Evolutionary conservation across 306 rosid species (phyloP).

Genomic region (Rosa multiflora): DNA sequence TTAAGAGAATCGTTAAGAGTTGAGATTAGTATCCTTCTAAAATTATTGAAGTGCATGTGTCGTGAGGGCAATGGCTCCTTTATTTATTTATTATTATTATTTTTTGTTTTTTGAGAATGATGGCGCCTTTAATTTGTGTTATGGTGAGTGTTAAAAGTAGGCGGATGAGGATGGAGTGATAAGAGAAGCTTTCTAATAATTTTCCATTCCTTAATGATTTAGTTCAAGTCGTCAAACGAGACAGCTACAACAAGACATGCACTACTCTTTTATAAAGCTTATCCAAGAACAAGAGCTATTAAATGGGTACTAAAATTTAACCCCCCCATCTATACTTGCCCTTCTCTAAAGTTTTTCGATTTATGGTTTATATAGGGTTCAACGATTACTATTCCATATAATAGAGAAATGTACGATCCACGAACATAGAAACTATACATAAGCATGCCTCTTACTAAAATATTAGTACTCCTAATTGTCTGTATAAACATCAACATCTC

Average conservation of each 20-base stretch:
- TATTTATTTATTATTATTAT: background rate
- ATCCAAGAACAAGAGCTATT: too few relatives aligned
- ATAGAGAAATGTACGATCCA: background rate
- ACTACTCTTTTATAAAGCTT: background rate
- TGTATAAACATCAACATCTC: constrained; percentile 17
- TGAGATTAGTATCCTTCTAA: background rate
- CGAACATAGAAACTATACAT: background rate
- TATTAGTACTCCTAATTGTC: background rate
- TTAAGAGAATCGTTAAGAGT: too few relatives aligned
- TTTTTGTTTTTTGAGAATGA: too few relatives aligned
- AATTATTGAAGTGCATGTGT: background rate
- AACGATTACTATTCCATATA: background rate
- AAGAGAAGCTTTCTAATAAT: background rate
- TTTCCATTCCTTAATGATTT: background rate
- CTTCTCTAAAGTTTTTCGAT: background rate
- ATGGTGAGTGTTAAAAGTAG: background rate
- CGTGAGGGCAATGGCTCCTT: background rate
- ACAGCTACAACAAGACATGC: background rate
- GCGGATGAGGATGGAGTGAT: background rate
- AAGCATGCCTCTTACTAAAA: background rate
- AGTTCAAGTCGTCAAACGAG: background rate
- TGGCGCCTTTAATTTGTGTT: background rate
- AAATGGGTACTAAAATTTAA: too few relatives aligned
- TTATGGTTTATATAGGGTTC: background rate
- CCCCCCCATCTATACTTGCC: background rate